A percentile compares a stretch with the other conserved stretches of the same genome.
Evolutionary conservation across 768 basidiomycete genomes (phyloP).

Genomic region (Clavulina sp.): DNA sequence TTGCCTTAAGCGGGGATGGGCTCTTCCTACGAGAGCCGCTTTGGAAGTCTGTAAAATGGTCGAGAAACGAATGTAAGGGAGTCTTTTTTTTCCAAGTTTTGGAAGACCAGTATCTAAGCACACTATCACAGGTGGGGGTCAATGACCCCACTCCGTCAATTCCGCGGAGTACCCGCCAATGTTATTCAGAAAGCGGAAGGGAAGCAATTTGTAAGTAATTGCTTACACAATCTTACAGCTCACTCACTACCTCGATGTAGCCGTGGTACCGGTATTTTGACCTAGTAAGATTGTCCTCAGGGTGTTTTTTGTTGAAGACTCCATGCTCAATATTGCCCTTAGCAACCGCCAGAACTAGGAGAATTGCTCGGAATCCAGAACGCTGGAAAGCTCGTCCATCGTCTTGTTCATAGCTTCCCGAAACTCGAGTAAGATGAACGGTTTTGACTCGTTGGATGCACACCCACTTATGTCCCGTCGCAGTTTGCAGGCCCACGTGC

Average conservation of each 20-base stretch:
- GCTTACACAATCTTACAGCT: background rate
- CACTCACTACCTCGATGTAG: slow-evolving; percentile 19
- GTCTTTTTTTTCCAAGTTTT: background rate
- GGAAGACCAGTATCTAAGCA: slow-evolving; percentile 2
- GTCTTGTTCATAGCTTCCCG: slow-evolving; percentile 90
- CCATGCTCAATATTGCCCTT: slow-evolving; percentile 2
- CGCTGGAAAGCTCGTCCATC: slow-evolving; percentile 80
- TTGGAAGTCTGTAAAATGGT: slow-evolving; percentile 95
- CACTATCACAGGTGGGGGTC: slow-evolving; percentile 65
- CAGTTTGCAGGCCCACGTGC: slow-evolving; percentile 85
- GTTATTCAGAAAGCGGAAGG: slow-evolving; percentile 83
- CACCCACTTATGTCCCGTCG: background rate
- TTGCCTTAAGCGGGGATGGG: slow-evolving; percentile 96
- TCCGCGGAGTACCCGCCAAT: slow-evolving; percentile 75
- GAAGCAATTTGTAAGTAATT: slow-evolving; percentile 74
- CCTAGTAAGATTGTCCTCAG: slow-evolving; percentile 25
- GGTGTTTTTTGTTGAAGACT: background rate
- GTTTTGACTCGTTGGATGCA: background rate
- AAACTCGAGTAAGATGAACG: slow-evolving; percentile 54
- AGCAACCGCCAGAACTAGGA: slow-evolving; percentile 78
- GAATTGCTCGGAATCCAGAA: slow-evolving; percentile 90
- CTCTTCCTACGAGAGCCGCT: slow-evolving; percentile 77
- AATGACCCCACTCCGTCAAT: slow-evolving; percentile 94
- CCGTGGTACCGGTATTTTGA: slow-evolving; percentile 98
- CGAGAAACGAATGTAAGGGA: slow-evolving; percentile 59